Evolutionary conservation across 1,284 basidiomycete species (phyloP).

Genomic region (Leccinum fallax): DNA sequence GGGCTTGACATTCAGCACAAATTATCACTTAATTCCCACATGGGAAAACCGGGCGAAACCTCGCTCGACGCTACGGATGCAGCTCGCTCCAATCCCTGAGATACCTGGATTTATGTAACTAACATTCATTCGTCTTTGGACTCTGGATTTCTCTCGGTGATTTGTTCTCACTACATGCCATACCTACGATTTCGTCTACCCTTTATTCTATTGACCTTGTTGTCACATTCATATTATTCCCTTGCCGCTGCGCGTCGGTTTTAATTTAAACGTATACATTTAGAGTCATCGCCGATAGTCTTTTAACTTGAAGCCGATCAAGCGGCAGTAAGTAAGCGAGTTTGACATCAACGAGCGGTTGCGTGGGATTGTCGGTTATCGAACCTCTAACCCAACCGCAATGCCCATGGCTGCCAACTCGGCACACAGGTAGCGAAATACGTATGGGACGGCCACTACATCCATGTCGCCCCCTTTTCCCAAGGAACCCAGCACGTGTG

Average conservation of each 20-base stretch:
- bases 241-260: conserved; percentile 12
- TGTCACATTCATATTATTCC: conserved; percentile 17
- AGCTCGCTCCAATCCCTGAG: conserved; percentile 10
- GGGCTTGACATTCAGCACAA: conserved; percentile 4
- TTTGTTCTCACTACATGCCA: conserved; percentile 10
- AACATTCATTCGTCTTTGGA: neutral
- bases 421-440: conserved; percentile 88
- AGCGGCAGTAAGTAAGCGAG: neutral
- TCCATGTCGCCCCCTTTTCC: conserved; percentile 82
- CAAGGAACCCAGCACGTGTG: conserved; percentile 60
- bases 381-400: conserved; percentile 73
- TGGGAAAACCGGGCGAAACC: conserved; percentile 7
- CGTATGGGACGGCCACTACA: conserved; percentile 94
- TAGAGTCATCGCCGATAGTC: conserved; percentile 1
- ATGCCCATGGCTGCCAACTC: conserved; percentile 88
- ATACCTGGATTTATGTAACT: conserved; percentile 8
- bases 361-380: conserved; percentile 29
- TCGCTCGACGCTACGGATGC: neutral
- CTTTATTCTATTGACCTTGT: conserved; percentile 13
- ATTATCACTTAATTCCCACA: neutral
- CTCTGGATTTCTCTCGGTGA: conserved; percentile 10
- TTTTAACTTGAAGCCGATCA: conserved; percentile 4
- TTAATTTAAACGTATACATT: conserved; percentile 21
- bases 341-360: neutral
- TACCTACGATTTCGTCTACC: conserved; percentile 20